Evolutionary conservation across 2,329 filamentous ascomycete genomes (phyloP).

Genomic region (Colletotrichum higginsianum): DNA sequence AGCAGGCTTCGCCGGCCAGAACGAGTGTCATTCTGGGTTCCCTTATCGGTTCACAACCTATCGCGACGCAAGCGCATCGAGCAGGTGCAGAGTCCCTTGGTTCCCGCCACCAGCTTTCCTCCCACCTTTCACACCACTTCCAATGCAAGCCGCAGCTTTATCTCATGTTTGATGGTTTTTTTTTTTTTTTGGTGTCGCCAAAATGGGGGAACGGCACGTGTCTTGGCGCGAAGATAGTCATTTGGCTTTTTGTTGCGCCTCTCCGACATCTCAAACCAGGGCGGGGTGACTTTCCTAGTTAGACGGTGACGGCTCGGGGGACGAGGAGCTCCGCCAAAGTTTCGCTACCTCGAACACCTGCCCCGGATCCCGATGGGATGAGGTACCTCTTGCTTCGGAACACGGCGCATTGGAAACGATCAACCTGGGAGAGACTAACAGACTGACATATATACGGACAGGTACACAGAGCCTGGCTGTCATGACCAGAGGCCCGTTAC

Average conservation of each 20-base stretch:
- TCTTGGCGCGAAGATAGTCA: slow-evolving; percentile 15
- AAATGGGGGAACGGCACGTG: slow-evolving; percentile 14
- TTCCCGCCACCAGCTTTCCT: slow-evolving; percentile 10
- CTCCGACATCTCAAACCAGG: not conserved
- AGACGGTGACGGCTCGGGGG: slow-evolving; percentile 7
- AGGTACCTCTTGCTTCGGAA: slow-evolving; percentile 6
- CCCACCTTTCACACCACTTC: slow-evolving; percentile 3
- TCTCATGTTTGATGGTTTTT: slow-evolving; percentile 9
- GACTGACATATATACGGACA: not conserved
- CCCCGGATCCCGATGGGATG: slow-evolving; percentile 1
- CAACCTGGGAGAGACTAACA: not conserved
- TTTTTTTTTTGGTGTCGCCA: not conserved
- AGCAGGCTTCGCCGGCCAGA: not conserved
- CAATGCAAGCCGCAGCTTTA: not conserved
- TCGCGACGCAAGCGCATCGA: slow-evolving; percentile 18
- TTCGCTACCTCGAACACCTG: not conserved
- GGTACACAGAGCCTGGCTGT: too few relatives aligned
- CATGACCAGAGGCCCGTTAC: not conserved
- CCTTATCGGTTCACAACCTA: slow-evolving; percentile 23
- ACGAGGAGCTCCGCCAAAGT: not conserved
- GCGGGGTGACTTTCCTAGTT: slow-evolving; percentile 4
- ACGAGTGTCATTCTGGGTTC: not conserved
- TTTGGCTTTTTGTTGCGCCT: slow-evolving; percentile 19
- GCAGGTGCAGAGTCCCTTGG: slow-evolving; percentile 15
- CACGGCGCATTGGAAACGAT: slow-evolving; percentile 3